Base-by-base conservation (phyloP, 2,329 filamentous ascomycete genomes). In the Pseudopithomyces maydicus region DNA sequence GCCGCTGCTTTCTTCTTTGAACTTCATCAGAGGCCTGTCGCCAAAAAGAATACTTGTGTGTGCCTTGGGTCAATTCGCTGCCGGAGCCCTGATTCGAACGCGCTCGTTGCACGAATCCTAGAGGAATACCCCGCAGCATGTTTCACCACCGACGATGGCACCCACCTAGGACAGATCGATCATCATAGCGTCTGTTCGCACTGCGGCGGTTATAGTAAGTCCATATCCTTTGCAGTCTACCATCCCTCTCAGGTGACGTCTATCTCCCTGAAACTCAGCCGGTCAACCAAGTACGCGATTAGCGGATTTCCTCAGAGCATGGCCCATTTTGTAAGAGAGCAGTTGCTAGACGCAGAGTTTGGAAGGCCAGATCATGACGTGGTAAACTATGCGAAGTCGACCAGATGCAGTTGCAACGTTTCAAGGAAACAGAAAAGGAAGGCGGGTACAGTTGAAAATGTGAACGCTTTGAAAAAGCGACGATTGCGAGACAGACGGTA, bases 1-100 rank as follows among this genome's bases (percentile, higher is more conserved):
- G n/a, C 58, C 51, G 14, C 49, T 14, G 49, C 32, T 2, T 65
- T 65, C 42, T 65, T 65, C 20, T 56, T 65, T 29, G 29, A 59
- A 42, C 56, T 65, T 29, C n/a, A 43, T 39, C 3, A 14, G 15
- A 48, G 53, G 49, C 56, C 44, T 5, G 44, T 41, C 2, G n/a
- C 26, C 17, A 3, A 17, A 54, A 53, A 32, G 52, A 19, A 22
- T 20, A 14, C 2, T 22, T 42, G 48, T 20, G 14, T 20, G 41
- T 55, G 47, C 56, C 2, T 36, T 15, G 48, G 56, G 17, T 56
- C 45, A 20, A 65, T 65, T 49, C 26, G 36, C 20, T 59, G 56
- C 41, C 41, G 41, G 14, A 65, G 60, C n/a, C 49, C 23, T 20
- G 41, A 63, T 41, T 42, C 17, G 17, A 42, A 20, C 39, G 39